Percentiles rank a stretch among this genome's conserved stretches.
These are phyloP conservation scores for Kingdonia uniflora DNA, from an alignment of 164 flowering plant genomes.

Conservation along the genomic window DNA sequence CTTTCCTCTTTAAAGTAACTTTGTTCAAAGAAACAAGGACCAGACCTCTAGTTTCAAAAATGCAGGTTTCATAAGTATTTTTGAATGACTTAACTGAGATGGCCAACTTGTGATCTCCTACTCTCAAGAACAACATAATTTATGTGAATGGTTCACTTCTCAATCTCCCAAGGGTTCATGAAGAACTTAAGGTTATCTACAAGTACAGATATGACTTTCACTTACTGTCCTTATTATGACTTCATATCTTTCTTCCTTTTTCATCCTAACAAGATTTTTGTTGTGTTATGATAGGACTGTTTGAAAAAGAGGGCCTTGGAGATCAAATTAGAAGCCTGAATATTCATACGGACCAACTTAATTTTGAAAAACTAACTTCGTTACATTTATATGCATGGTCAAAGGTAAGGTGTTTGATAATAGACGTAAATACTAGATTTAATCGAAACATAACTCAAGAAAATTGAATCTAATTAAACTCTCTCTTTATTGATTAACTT, in stretches of 20 bases:
- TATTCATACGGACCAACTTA: conserved; percentile 93
- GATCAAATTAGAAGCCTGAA: conserved; percentile 96
- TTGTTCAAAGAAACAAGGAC: too few species aligned
- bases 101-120: conserved; percentile 1
- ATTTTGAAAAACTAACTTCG: conserved; percentile 82
- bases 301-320: conserved; percentile 82
- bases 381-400: conserved; percentile 87
- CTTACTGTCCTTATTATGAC: not conserved
- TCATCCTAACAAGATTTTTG: not conserved
- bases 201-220: not conserved
- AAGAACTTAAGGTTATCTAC: not conserved
- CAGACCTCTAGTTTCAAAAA: too few species aligned
- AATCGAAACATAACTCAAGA: too few species aligned
- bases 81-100: conserved; percentile 2
- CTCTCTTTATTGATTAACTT: too few species aligned
- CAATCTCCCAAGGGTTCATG: not conserved
- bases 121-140: conserved; percentile 1
- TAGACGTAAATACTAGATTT: too few species aligned
- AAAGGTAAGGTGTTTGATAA: conserved; percentile 5
- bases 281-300: conserved; percentile 44
- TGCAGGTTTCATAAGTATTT: too few species aligned
- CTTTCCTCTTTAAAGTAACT: too few species aligned
- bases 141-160: conserved; percentile 2
- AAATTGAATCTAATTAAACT: too few species aligned
- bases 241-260: not conserved